phyloP scores from a whole-genome alignment of 345 rosid species.

The Eucalyptus cladocalyx region DNA sequence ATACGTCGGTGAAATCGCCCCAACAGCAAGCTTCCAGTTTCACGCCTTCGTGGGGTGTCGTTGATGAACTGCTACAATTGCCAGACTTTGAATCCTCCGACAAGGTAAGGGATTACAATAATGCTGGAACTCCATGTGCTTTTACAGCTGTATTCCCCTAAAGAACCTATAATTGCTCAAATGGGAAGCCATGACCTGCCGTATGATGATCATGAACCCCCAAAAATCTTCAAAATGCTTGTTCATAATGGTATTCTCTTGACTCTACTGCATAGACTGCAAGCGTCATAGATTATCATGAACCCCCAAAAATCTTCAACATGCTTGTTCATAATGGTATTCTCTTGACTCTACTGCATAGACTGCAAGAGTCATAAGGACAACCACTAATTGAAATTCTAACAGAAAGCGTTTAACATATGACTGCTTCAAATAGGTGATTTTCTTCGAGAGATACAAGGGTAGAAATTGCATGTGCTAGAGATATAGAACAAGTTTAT shows the following conservation, averaged over 20 bases:
- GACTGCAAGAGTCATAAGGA: not conserved
- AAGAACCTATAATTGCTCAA: not conserved
- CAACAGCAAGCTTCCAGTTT: conserved; percentile 29
- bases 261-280: not conserved
- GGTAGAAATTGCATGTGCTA: not conserved
- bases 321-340: not conserved
- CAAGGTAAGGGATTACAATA: conserved; percentile 31
- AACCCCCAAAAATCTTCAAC: not conserved
- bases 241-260: not conserved
- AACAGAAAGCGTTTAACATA: not conserved
- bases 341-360: not conserved
- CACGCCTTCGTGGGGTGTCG: conserved; percentile 60
- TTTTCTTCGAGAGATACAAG: not conserved
- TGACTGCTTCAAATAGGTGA: not conserved
- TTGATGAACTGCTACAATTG: conserved; percentile 79
- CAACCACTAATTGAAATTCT: not conserved
- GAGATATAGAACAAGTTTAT: not conserved
- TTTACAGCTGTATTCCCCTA: not conserved
- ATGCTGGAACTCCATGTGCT: not conserved
- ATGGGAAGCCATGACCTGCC: not conserved
- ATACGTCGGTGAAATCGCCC: conserved; percentile 22
- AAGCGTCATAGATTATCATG: not conserved
- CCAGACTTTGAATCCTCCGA: conserved; percentile 42
- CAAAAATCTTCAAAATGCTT: not conserved
- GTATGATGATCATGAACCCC: not conserved